phyloP scores from a whole-genome alignment of 1,139 yeast species.

The Kurtzmaniella quercitrusa region DNA sequence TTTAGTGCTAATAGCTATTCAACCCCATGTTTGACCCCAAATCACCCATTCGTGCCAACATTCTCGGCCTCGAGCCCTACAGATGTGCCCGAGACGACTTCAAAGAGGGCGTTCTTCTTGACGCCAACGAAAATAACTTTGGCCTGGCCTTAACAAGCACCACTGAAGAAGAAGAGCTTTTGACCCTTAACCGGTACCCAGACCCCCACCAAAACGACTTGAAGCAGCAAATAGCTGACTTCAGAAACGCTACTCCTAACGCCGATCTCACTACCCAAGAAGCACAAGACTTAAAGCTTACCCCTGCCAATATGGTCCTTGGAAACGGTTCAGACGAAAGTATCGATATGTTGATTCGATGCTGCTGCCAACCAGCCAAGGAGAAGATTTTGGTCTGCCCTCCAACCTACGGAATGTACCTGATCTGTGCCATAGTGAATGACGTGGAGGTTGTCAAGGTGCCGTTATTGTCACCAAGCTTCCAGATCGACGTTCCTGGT shows the following conservation, averaged over 20 bases:
- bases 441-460: conserved; percentile 76
- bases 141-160: conserved; percentile 65
- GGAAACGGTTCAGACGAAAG: conserved; percentile 99
- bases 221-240: conserved; percentile 65
- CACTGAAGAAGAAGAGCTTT: conserved; percentile 20
- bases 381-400: conserved; percentile 86
- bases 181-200: conserved; percentile 83
- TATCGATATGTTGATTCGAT: conserved; percentile 82
- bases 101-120: conserved; percentile 79
- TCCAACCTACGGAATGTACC: conserved; percentile 97
- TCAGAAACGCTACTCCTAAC: conserved; percentile 56
- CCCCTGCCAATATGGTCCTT: conserved; percentile 70
- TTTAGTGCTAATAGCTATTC: too few relatives aligned
- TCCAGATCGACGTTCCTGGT: conserved; percentile 61
- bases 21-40: conserved; percentile 49
- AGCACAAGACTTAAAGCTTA: conserved; percentile 25
- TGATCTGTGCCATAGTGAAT: conserved; percentile 84
- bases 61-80: conserved; percentile 76
- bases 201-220: conserved; percentile 91
- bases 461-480: conserved; percentile 54
- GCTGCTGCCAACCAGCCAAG: conserved; percentile 75
- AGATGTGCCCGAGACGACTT: conserved; percentile 95
- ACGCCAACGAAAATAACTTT: conserved; percentile 94
- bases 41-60: conserved; percentile 76
- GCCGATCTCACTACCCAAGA: conserved; percentile 12